Evolutionary conservation across 2,329 filamentous ascomycete genomes (phyloP), one percentile per base, ranked within the genome.

Genomic region (Pezicula carpinea): DNA sequence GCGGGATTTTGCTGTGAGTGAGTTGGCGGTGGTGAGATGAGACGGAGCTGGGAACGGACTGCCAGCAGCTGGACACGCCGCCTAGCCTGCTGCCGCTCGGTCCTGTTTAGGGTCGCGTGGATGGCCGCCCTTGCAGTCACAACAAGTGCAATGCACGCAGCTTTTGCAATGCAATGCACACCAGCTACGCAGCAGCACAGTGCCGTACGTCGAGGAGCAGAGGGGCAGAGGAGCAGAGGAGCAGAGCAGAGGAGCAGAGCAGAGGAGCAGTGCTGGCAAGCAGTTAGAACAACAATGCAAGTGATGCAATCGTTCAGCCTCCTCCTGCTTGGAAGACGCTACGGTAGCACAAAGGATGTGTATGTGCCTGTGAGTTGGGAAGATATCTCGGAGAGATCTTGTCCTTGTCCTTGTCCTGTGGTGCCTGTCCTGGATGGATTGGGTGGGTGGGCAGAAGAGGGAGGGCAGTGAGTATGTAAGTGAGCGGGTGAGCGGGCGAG

Each of bases 11-110:
- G 17, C 35, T 22, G 34, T 18, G 41, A 35, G 15, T 50, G 48
- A 48, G 45, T 35, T 51, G 51, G 43, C 48, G 29, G 42, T 36
- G 36, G 14, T 39, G 43, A 31, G 23, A 40, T 49, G 44, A 21
- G 22, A 17, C 34, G 34, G 44, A 13, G 22, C 15, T 6, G 23
- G 13, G 14, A 45, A 35, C 13, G 23, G 36, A 14, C 14, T n/a
- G 31, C 17, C 11, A 22, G 32, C n/a, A 19, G 40, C 18, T 40
- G 6, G 33, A 15, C n/a, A 35, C 11, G n/a, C 33, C 18, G 29
- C 14, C n/a, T 10, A 14, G 33, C 33, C 14, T 35, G 33, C 33
- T 35, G 33, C 18, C 33, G 33, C 33, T 35, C 33, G 15, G 14
- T 35, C 33, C 33, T 18, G 33, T 17, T 35, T 19, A 19, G 33